Evolutionary conservation across 2,329 filamentous ascomycete species (phyloP), one percentile per base, ranked within the genome.

Genomic region (Apiospora saccharicola): DNA sequence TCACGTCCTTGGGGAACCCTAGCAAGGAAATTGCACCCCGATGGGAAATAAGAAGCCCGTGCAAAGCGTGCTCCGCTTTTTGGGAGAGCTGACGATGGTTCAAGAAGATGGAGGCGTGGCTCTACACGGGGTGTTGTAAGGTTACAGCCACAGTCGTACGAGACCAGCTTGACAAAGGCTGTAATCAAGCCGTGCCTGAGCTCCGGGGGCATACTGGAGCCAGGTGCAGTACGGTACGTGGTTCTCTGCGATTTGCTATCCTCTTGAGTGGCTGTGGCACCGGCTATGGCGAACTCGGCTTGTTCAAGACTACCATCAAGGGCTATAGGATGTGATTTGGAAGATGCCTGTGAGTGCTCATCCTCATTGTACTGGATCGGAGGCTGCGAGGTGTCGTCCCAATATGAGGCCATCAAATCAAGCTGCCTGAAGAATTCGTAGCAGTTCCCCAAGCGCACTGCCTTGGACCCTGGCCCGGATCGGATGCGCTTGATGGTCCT

Each of bases 351-450:
- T 1, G 34, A 41, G 26, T 26, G 41, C n/a, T 72, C 71, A 57
- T 73, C 68, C n/a, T 70, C 74, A 37, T 72, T 69, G 5, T 72
- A 71, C 1, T 71, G 69, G 43, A 73, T 71, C 3, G 77, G 77
- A 19, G 76, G 78, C 46, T 80, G 68, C 6, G 88, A 89, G 0
- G 89, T 88, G 76, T 92, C 90, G 44, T 90, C 88, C 90, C 90
- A 92, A 76, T 86, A 92, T 0, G 83, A 77, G 2, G 89, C 88
- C 77, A 91, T 86, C 37, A 85, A 79, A 76, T 92, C 90, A 26
- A 92, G 83, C 75, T 89, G 88, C 70, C 89, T 88, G 81, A 88
- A 92, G 80, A 92, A 92, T 79, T 92, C 90, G 76, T 91, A 92
- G 6, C 88, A 86, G 75, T 91, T 91, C 19, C 90, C 90, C 10